A percentile compares a stretch with the other conserved stretches of the same genome.
Conservation (phyloP, 495 filamentous ascomycete genomes). For the Trichoderma erinaceum region DNA sequence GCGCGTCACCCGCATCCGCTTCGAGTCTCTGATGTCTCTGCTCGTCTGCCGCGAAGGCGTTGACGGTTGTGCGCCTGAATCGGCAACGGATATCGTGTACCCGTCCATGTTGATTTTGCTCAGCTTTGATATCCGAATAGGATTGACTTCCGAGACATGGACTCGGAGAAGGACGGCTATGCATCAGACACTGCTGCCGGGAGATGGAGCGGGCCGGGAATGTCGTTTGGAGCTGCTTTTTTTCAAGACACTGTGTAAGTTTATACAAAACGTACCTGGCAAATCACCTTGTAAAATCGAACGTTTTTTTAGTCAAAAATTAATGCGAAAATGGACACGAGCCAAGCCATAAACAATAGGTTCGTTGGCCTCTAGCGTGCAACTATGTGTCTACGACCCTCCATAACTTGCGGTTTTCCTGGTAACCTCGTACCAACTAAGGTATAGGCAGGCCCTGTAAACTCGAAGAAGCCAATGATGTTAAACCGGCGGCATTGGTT, state of each 20-base stretch:
- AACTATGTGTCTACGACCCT: not conserved
- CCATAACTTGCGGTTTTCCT: not conserved
- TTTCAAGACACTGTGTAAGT: not conserved
- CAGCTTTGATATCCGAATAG: not conserved
- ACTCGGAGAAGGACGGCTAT: constrained; percentile 8
- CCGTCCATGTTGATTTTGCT: not conserved
- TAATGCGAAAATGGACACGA: not conserved
- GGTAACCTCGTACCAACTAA: not conserved
- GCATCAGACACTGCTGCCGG: not conserved
- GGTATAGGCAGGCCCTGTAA: not conserved
- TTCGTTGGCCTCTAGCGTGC: not conserved
- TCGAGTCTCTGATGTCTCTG: constrained; percentile 9
- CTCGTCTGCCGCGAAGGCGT: constrained; percentile 3
- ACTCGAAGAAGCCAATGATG: not conserved
- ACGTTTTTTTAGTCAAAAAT: not conserved
- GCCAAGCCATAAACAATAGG: not conserved
- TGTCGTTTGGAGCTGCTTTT: not conserved
- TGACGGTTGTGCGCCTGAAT: not conserved
- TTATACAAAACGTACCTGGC: too few species aligned
- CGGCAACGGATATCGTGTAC: constrained; percentile 9
- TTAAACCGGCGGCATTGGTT: not conserved
- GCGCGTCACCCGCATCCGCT: constrained; percentile 26
- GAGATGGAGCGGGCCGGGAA: not conserved
- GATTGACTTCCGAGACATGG: not conserved
- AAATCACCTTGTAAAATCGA: not conserved